Evolutionary conservation across 2,329 filamentous ascomycete species (phyloP).

Genomic region (Diaporthe batatas): DNA sequence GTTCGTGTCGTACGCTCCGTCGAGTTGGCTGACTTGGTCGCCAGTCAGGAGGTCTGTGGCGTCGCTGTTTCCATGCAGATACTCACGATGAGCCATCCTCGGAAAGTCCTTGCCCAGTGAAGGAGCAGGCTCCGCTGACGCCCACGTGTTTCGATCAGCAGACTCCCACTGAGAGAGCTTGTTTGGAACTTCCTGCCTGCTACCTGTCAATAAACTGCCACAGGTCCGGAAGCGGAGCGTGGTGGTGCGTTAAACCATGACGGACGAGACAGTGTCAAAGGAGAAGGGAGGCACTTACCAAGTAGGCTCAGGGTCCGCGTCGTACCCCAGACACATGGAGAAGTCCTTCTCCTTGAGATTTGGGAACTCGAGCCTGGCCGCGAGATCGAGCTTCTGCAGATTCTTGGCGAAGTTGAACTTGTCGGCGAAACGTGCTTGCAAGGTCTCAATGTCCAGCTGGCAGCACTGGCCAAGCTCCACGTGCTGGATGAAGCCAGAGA

Average conservation of each 20-base stretch:
- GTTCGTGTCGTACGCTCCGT: conserved; percentile 35
- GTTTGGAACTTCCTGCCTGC: not conserved
- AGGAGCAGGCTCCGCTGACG: not conserved
- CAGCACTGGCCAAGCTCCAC: conserved; percentile 59
- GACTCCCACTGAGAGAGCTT: conserved; percentile 41
- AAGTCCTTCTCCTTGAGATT: conserved; percentile 30
- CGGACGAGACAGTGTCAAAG: not conserved
- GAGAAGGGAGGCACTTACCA: not conserved
- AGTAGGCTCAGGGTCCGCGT: not conserved
- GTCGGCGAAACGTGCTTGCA: conserved; percentile 41
- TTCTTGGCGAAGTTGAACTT: conserved; percentile 54
- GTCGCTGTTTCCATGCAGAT: conserved; percentile 42
- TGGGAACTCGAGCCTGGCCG: conserved; percentile 3
- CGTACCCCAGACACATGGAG: conserved; percentile 22
- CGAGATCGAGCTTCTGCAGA: conserved; percentile 45
- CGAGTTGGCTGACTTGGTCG: conserved; percentile 7
- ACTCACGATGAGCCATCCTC: conserved; percentile 35
- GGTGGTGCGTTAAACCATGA: not conserved
- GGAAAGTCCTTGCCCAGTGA: not conserved
- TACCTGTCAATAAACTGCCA: not conserved
- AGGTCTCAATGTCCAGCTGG: conserved; percentile 47
- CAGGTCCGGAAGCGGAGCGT: not conserved
- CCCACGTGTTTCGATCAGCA: not conserved
- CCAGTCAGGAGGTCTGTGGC: conserved; percentile 41
- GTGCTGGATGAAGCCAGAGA: conserved; percentile 58